Evolutionary conservation across 148 eudicot genomes (phyloP), one percentile per base, ranked within the genome.

Genomic region (Amaranthus palmeri): DNA sequence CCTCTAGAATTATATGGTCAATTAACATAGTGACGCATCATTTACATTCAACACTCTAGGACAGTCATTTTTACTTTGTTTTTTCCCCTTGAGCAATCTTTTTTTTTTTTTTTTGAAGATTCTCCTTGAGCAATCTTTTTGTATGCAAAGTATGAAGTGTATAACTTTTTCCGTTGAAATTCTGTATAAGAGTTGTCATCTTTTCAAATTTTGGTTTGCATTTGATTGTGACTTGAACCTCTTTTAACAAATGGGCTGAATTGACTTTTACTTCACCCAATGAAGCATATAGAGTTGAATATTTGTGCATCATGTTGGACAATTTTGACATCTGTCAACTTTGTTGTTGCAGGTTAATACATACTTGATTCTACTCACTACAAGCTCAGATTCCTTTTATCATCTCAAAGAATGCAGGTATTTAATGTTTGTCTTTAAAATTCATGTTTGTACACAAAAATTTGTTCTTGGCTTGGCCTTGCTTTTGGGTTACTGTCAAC

Each of bases 381-480:
- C 98, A 55, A 83, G 87, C 83, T 86, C 98, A 45, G 97, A 95
- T 82, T 91, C 93, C 76, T 95, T 95, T 60, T 89, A 81, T 84
- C 93, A 89, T 84, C 91, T 95, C 52, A 91, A 95, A 83, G 98
- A 91, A 72, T 88, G 96, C 88, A 89, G 98, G 98, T 95, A 85
- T 54, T 25, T 65, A 68, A 54, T 70, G 44, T 71, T 56, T 11
- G n/a, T 64, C 72, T 79, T 54, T 13, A 45, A 58, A 9, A 49
- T 50, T 60, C 40, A 18, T 8, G 55, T 47, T 25, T 56, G 17
- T 62, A 49, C 57, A 11, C 69, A 7, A 9, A 49, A 48, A 15
- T 43, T 51, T 13, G 61, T 45, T 43, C 52, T 55, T 69, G 45
- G 62, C 51, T 55, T 69, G 45, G 62, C 51, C 15, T 41, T 44